Evolutionary conservation across 225 moss, liverwort and hornwort genomes (phyloP).

Genomic region (Ulota crispa): DNA sequence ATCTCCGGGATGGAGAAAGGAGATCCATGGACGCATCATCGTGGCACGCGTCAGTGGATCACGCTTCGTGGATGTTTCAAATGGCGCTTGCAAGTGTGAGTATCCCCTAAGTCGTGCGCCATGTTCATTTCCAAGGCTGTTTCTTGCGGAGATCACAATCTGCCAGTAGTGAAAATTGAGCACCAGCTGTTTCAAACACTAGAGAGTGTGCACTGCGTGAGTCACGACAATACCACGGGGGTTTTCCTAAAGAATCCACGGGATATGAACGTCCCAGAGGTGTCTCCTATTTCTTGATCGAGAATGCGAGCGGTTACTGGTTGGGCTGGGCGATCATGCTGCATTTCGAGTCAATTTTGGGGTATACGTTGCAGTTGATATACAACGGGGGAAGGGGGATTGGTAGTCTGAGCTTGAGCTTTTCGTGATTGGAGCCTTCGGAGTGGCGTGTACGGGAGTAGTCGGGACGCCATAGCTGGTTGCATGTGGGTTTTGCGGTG

Average conservation of each 20-base stretch:
- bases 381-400: not conserved
- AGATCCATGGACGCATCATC: not conserved
- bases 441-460: not conserved
- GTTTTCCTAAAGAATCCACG: not conserved
- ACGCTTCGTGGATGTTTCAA: not conserved
- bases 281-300: not conserved
- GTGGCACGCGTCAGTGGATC: conserved; percentile 11
- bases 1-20: not conserved
- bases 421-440: not conserved
- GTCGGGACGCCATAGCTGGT: not conserved
- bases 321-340: not conserved
- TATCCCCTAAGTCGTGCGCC: not conserved
- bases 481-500: not conserved
- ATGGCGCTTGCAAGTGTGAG: not conserved
- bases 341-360: not conserved
- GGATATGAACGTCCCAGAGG: not conserved
- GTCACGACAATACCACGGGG: not conserved
- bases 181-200: not conserved
- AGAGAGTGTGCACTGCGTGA: not conserved
- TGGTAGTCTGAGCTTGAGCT: not conserved
- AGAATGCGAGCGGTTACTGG: not conserved
- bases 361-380: not conserved
- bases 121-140: not conserved
- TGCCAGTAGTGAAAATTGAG: not conserved
- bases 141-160: not conserved